Base-by-base conservation (phyloP, 2,329 filamentous ascomycete genomes). In the Akanthomyces dipterigenus region DNA sequence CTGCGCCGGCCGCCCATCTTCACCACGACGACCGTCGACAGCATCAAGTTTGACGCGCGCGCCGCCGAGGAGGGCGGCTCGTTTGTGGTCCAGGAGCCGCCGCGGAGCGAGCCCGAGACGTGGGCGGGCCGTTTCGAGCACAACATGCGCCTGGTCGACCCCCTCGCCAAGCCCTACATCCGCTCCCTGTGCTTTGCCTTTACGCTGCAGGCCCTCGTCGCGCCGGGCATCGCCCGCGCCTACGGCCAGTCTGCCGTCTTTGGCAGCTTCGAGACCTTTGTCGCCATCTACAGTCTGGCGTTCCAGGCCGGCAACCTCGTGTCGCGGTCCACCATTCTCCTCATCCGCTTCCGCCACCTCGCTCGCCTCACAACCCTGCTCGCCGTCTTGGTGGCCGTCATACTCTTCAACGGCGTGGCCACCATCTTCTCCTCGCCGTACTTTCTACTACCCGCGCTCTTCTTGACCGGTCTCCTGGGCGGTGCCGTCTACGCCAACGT, bases 271-370 rank as follows among this genome's bases (percentile, higher is more conserved):
- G 67, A 69, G 34, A 64, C 68, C 3, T 74, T 68, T 31, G 63
- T 63, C 7, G 69, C 72, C 18, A 66, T 64, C 3, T 73, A 70
- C 62, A 65, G 67, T 22, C 59, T 71, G 5, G 64, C 66, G 5
- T 69, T 73, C 6, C 70, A 73, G 8, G 46, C 71, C 0, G 72
- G 72, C 1, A 68, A 62, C 54, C 65, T 72, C 28, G 36, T 71
- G 7, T 65, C 67, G 1, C 66, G 69, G 24, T 65, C 65, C 1
- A 64, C 67, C 3, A 65, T 70, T 8, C 58, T 65, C 1, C 48
- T 71, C 12, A 40, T 67, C 3, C 64, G 61, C 1, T 34, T 64
- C 20, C 62, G 51, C 5, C 67, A 61, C 11, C 53, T 64, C 31
- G 64, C 43, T 4, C 12, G 36, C 2, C 58, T 65, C 0, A 64